Evolutionary conservation across 768 basidiomycete genomes (phyloP).

Genomic region (Myochromella boudieri): DNA sequence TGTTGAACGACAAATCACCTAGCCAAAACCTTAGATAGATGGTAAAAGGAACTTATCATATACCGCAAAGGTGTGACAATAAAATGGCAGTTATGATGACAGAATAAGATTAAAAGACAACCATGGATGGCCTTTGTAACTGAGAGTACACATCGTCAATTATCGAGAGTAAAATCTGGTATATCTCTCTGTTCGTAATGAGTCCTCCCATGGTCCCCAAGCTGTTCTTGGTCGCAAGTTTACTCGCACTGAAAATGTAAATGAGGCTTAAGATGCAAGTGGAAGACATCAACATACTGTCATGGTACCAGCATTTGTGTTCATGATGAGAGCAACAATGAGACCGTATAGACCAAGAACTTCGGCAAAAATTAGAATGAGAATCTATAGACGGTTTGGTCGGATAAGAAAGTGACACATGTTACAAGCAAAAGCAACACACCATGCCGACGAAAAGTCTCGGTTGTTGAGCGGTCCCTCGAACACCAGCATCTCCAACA

Average conservation of each 20-base stretch:
- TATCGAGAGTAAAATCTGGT: conserved; percentile 14
- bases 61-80: too few species aligned
- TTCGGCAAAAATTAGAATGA: conserved; percentile 98
- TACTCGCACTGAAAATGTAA: too few species aligned
- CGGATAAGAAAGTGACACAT: conserved; percentile 3
- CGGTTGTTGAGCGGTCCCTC: conserved; percentile 96
- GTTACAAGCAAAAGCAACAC: conserved; percentile 18
- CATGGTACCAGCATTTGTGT: conserved; percentile 55
- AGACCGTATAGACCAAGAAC: conserved; percentile 58
- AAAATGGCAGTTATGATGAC: too few species aligned
- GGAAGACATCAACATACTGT: conserved; percentile 19
- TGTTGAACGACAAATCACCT: too few species aligned
- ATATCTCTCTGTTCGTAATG: conserved; percentile 11
- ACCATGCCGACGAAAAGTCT: conserved; percentile 94
- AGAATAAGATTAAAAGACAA: conserved; percentile 14
- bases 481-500: conserved; percentile 97
- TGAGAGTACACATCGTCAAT: conserved; percentile 17
- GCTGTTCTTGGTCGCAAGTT: conserved; percentile 6
- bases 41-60: too few species aligned
- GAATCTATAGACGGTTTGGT: conserved; percentile 51
- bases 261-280: too few species aligned
- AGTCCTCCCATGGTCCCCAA: neutral
- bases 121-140: conserved; percentile 12
- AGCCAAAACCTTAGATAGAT: too few species aligned
- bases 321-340: conserved; percentile 96